Conservation (phyloP, 768 basidiomycete genomes). For the Multifurca ochricompacta region DNA sequence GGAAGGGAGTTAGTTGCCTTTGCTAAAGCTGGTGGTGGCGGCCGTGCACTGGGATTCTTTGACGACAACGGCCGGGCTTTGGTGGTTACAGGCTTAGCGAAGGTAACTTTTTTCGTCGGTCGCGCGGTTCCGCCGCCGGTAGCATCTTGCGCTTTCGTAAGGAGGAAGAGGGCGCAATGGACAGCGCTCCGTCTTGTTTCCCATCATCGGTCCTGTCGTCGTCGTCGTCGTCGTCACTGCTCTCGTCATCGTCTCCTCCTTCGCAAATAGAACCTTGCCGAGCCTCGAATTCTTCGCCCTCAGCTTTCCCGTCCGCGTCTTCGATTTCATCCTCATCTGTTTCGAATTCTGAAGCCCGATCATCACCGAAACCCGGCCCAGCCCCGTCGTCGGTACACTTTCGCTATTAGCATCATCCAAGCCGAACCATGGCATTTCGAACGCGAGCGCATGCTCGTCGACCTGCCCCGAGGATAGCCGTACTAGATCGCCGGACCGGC, state of each 20-base stretch:
- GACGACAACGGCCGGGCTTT: not conserved
- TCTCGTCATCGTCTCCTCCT: not conserved
- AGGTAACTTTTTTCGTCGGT: constrained; percentile 31
- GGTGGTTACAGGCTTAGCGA: constrained; percentile 13
- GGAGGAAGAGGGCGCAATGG: not conserved
- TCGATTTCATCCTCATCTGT: constrained; percentile 27
- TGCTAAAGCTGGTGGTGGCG: not conserved
- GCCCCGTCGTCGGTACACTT: constrained; percentile 26
- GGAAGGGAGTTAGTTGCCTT: not conserved
- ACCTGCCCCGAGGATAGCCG: constrained; percentile 36
- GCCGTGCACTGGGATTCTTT: not conserved
- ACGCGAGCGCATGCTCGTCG: constrained; percentile 37
- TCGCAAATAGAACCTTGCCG: not conserved
- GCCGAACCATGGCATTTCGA: constrained; percentile 35
- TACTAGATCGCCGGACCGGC: constrained; percentile 44
- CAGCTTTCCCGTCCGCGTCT: constrained; percentile 25
- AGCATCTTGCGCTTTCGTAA: constrained; percentile 29
- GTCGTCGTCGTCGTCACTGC: not conserved
- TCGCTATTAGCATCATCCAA: constrained; percentile 33
- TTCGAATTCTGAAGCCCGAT: constrained; percentile 31
- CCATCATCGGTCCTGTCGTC: constrained; percentile 13
- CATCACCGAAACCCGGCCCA: constrained; percentile 29
- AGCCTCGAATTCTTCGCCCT: constrained; percentile 26
- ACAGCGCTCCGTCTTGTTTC: constrained; percentile 29
- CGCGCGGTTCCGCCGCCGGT: constrained; percentile 10